These are phyloP conservation scores for Arthrobotrys megalospora DNA, from an alignment of 2,329 filamentous ascomycete species.

Conservation along the genomic window DNA sequence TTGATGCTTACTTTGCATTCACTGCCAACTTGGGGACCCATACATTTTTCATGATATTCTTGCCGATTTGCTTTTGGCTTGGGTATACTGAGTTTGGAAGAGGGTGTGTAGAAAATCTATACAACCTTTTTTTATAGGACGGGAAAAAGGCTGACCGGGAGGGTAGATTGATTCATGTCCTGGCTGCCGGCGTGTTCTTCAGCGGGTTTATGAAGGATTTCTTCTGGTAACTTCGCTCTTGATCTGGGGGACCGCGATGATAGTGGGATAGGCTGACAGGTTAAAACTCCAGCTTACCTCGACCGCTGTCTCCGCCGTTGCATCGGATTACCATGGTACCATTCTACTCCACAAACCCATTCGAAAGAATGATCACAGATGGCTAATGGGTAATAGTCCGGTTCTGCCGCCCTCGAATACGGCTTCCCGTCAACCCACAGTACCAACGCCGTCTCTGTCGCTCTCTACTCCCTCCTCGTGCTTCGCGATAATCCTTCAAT, in stretches of 20 bases:
- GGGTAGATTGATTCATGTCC: conserved; percentile 74
- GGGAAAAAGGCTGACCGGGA: not conserved
- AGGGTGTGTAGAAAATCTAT: conserved; percentile 76
- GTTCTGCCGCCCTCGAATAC: conserved; percentile 93
- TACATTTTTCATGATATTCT: conserved; percentile 97
- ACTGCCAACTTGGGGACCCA: conserved; percentile 97
- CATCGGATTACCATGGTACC: conserved; percentile 88
- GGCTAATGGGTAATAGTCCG: conserved; percentile 71
- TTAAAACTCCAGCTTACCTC: conserved; percentile 73
- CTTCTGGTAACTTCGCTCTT: conserved; percentile 73
- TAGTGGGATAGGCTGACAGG: conserved; percentile 6
- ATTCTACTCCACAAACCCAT: not conserved
- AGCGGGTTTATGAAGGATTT: conserved; percentile 96
- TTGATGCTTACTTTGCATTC: conserved; percentile 97
- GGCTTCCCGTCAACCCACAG: conserved; percentile 98
- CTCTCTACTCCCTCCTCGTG: conserved; percentile 83
- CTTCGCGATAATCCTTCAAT: conserved; percentile 75
- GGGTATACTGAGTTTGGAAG: conserved; percentile 87
- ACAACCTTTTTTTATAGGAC: conserved; percentile 45
- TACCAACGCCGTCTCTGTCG: conserved; percentile 95
- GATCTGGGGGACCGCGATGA: not conserved
- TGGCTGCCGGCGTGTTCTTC: conserved; percentile 84
- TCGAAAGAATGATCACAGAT: not conserved
- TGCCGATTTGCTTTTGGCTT: conserved; percentile 97
- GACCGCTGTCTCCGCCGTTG: conserved; percentile 90